Conservation (phyloP, 495 filamentous ascomycete genomes). For the Platismatia glauca region DNA sequence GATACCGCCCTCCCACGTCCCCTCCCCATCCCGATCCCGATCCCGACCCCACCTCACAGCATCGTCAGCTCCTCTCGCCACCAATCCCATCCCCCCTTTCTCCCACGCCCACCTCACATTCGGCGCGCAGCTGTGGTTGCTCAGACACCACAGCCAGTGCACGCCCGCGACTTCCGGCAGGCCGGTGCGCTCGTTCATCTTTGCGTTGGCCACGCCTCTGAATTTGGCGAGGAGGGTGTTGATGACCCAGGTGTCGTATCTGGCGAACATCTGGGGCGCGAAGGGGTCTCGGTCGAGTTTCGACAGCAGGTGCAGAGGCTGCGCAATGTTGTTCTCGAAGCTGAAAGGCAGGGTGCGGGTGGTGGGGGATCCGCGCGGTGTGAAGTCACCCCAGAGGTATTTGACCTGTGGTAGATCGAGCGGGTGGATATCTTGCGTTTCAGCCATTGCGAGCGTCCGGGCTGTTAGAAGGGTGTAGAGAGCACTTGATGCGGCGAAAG, state of each 20-base stretch:
- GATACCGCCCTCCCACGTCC: conserved; percentile 45
- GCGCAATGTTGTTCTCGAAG: conserved; percentile 74
- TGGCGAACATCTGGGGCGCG: conserved; percentile 36
- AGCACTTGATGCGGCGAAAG: conserved; percentile 60
- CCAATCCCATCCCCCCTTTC: conserved; percentile 65
- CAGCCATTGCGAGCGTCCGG: conserved; percentile 75
- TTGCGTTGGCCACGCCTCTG: conserved; percentile 79
- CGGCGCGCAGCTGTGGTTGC: conserved; percentile 91
- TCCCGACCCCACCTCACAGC: conserved; percentile 36
- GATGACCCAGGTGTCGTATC: conserved; percentile 83
- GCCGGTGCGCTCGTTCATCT: conserved; percentile 61
- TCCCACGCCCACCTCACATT: conserved; percentile 89
- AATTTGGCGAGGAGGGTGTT: conserved; percentile 93
- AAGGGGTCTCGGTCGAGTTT: conserved; percentile 90
- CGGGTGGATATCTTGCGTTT: conserved; percentile 73
- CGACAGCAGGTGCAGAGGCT: conserved; percentile 74
- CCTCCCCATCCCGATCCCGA: conserved; percentile 18
- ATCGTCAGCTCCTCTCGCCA: conserved; percentile 35
- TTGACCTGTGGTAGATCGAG: conserved; percentile 76
- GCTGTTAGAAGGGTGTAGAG: conserved; percentile 73
- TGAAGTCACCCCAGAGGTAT: conserved; percentile 90
- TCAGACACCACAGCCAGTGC: conserved; percentile 66
- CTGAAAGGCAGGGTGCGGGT: conserved; percentile 61
- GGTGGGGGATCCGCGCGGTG: conserved; percentile 12
- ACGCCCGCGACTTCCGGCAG: conserved; percentile 73